phyloP scores from a whole-genome alignment of 164 flowering plant genomes.

The Amborella trichopoda region DNA sequence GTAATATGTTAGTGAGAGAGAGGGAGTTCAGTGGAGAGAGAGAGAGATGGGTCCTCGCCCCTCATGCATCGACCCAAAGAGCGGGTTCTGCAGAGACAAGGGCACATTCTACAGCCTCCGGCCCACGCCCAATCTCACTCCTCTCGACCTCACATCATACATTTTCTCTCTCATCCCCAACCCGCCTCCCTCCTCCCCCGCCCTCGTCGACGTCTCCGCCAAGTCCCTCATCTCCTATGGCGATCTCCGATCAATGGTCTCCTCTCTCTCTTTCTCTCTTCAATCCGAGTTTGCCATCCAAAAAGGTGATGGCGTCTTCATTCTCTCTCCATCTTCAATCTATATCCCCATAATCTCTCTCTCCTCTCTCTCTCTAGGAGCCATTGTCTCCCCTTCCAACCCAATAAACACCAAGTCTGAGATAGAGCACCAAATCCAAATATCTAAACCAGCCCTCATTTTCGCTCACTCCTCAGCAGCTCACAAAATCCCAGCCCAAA shows the following conservation, averaged over 20 bases:
- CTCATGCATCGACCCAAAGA: constrained; percentile 8
- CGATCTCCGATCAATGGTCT: constrained; percentile 12
- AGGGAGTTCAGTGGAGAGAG: too few relatives aligned
- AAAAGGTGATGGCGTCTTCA: constrained; percentile 36
- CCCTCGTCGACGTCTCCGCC: constrained; percentile 33
- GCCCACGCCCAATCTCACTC: constrained; percentile 25
- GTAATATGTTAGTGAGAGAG: too few relatives aligned
- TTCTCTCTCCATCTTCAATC: constrained; percentile 31
- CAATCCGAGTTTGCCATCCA: constrained; percentile 8
- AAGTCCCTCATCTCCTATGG: constrained; percentile 24
- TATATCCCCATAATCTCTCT: constrained; percentile 45
- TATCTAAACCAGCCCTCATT: constrained; percentile 37
- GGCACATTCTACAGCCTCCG: constrained; percentile 36
- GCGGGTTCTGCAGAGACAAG: constrained; percentile 34
- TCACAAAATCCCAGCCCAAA: too few relatives aligned
- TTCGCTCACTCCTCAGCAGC: constrained; percentile 33
- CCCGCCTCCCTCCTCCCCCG: constrained; percentile 10
- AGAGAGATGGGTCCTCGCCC: too few relatives aligned
- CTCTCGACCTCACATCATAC: constrained; percentile 13
- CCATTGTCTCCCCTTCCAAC: constrained; percentile 50
- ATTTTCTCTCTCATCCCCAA: too few relatives aligned
- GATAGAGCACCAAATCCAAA: constrained; percentile 32
- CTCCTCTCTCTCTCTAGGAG: constrained; percentile 50
- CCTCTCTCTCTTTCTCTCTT: constrained; percentile 25
- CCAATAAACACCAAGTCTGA: constrained; percentile 41